A percentile compares a stretch with the other conserved stretches of the same genome.
phyloP scores from a whole-genome alignment of 257 asterid genomes.

The Rhazya stricta region DNA sequence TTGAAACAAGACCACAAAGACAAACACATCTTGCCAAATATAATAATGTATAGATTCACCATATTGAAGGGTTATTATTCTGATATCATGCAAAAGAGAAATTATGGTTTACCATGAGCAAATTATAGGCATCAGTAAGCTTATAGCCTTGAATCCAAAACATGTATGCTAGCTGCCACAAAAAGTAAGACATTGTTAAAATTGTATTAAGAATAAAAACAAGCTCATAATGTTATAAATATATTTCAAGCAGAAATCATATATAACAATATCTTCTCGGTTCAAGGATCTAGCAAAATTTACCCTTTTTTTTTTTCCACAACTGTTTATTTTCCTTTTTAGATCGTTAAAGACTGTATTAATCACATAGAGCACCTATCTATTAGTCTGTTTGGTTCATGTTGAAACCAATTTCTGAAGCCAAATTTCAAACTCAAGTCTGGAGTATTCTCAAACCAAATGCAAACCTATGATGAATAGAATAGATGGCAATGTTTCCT shows the following conservation, averaged over 20 bases:
- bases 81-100: constrained; percentile 1
- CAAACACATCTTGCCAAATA: not conserved
- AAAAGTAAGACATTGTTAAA: constrained; percentile 10
- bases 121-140: constrained; percentile 59
- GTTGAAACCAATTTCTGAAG: not conserved
- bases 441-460: not conserved
- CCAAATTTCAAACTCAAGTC: not conserved
- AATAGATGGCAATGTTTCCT: not conserved
- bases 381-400: not conserved
- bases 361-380: not conserved
- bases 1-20: not conserved
- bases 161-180: constrained; percentile 87
- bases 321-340: not conserved
- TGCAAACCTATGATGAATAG: not conserved
- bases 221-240: not conserved
- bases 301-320: not conserved
- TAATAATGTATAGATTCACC: not conserved
- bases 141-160: constrained; percentile 84
- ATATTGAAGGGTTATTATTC: not conserved
- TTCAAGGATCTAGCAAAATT: not conserved
- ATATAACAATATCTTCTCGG: no score
- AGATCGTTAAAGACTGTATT: not conserved
- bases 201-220: constrained; percentile 1
- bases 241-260: constrained; percentile 5
- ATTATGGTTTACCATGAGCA: constrained; percentile 55